These are phyloP conservation scores for Wickerhamiella domercqiae DNA, from an alignment of 805 yeast genomes.

Conservation along the genomic window DNA sequence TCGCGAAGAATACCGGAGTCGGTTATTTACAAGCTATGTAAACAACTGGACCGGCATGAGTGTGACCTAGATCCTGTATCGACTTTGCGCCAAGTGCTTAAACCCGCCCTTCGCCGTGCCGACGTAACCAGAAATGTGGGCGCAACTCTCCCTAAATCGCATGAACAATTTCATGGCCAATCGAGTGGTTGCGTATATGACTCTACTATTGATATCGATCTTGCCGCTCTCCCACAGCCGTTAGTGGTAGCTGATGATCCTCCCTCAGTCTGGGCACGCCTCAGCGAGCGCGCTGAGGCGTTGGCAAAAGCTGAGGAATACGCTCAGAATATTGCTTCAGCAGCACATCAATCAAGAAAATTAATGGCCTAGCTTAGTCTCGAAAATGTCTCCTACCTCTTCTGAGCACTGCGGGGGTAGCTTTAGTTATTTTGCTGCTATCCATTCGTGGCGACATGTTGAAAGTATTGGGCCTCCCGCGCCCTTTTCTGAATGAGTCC, in stretches of 20 bases:
- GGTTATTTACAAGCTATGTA: not conserved
- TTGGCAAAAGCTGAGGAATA: conserved; percentile 3
- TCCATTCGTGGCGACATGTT: no score
- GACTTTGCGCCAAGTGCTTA: not conserved
- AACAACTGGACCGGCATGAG: not conserved
- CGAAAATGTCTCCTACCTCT: no score
- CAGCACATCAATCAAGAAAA: no score
- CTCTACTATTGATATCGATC: not conserved
- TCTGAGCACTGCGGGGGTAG: no score
- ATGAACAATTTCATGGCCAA: not conserved
- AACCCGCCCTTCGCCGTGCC: not conserved
- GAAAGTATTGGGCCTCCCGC: no score
- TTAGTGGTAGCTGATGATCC: conserved; percentile 14
- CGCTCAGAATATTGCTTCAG: not conserved
- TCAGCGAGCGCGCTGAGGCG: conserved; percentile 9
- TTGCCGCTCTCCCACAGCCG: conserved; percentile 13
- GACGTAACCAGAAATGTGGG: not conserved
- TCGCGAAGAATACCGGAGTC: not conserved
- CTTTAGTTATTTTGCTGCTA: no score
- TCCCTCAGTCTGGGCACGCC: conserved; percentile 16
- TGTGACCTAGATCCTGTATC: not conserved
- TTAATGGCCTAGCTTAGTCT: no score
- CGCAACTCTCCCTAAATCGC: not conserved
- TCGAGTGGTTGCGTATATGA: conserved; percentile 1
- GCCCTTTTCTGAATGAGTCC: no score